Evolutionary conservation across 2,329 filamentous ascomycete species (phyloP).

Genomic region (Verticillium dahliae): DNA sequence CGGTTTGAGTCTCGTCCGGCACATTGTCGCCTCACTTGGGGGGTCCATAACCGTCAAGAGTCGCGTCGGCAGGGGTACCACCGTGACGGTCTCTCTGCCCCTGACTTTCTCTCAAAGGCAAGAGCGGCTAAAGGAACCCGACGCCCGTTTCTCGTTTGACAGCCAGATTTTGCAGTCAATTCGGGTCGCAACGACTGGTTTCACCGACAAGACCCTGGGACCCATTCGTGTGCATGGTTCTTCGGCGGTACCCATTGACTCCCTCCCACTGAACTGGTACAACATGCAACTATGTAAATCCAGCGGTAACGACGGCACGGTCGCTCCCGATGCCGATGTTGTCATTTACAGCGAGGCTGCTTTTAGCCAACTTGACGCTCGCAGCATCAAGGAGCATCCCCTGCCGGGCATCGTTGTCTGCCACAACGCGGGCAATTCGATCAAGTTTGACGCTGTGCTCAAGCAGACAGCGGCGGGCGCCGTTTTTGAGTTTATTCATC

Average conservation of each 20-base stretch:
- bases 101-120: constrained; percentile 15
- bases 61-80: constrained; percentile 44
- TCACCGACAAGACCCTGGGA: constrained; percentile 14
- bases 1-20: constrained; percentile 53
- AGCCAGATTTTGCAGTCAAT: constrained; percentile 2
- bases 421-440: constrained; percentile 11
- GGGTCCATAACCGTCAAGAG: constrained; percentile 48
- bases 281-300: constrained; percentile 18
- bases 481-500: constrained; percentile 14
- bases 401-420: constrained; percentile 12
- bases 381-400: constrained; percentile 10
- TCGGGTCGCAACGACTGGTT: constrained; percentile 3
- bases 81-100: constrained; percentile 39
- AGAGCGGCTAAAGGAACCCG: background rate
- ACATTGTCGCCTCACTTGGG: constrained; percentile 48
- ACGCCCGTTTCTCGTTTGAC: constrained; percentile 5
- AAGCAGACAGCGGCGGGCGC: constrained; percentile 1
- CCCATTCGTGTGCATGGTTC: constrained; percentile 13
- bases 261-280: constrained; percentile 22
- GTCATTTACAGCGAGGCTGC: constrained; percentile 20
- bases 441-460: constrained; percentile 8
- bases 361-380: constrained; percentile 9
- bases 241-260: constrained; percentile 15
- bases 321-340: constrained; percentile 13
- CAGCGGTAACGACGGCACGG: constrained; percentile 3